Evolutionary conservation across 306 rosid genomes (phyloP), one percentile per base, ranked within the genome.

Genomic region (Canavalia gladiata): DNA sequence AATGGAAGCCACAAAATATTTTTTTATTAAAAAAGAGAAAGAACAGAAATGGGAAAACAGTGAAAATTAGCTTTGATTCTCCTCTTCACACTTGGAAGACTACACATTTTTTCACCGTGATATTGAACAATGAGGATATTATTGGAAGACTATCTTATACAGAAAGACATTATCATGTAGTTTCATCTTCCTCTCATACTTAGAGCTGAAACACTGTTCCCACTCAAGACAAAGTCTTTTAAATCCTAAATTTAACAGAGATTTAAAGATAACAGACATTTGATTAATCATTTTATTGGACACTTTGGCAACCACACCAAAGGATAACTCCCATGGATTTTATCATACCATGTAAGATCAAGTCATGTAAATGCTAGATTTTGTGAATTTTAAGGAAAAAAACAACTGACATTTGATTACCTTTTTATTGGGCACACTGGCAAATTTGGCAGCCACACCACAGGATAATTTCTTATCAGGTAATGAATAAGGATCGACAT

Each of bases 401-500:
- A 34, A 72, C 7, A 62, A 45, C 46, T 73, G 39, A n/a, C 69
- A 59, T 10, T 47, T 7, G 13, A 47, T 10, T 87, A 92, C 98
- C 97, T 88, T 92, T 84, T 82, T 89, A 66, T 47, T 85, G 45
- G 92, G 84, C 72, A 87, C 79, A 52, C 82, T 84, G 65, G 87
- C 86, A 79, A 81, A 84, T 84, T 83, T 86, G 66, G 87, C 78
- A 18, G 78, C 56, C 84, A 87, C 63, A 52, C 92, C 91, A 78
- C 90, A 87, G 57, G 91, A 84, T 77, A 95, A 84, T 52, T 89
- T 88, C 85, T 91, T 95, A 68, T 88, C 80, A 29, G 90, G 89
- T 81, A 93, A 82, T 0, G 97, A 77, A 82, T 91, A 91, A 64
- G 87, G 86, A 90, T 95, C 99, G 49, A 89, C 99, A 50, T 86